Evolutionary conservation across 148 eudicot genomes (phyloP), one percentile per base, ranked within the genome.

Genomic region (Vaccinium myrtillus): DNA sequence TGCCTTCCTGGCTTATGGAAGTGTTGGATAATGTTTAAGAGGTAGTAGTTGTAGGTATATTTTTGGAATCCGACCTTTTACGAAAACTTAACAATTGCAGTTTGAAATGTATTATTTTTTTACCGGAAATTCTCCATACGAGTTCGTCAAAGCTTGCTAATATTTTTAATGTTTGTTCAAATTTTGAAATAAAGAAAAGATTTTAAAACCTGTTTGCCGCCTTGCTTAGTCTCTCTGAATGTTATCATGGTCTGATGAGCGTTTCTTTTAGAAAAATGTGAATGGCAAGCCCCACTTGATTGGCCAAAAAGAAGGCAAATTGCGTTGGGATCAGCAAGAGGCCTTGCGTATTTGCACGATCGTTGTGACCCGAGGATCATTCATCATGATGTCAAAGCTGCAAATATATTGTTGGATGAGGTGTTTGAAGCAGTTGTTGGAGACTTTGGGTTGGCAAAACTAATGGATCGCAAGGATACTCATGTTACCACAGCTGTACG

Each of bases 401-500:
- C 95, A 32, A 92, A 92, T 63, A 90, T 92, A 86, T 82, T 92
- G 87, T 87, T 92, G 86, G 93, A 92, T 81, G 95, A 92, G 78
- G 93, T 89, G 81, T 92, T 91, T 86, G 95, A 92, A 87, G 95
- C 93, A 27, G 93, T 92, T 74, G 93, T 92, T 58, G 95, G 93
- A 75, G 95, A 90, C 81, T 92, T 92, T 75, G 93, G 95, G 67
- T 76, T 92, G 79, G 95, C 95, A 69, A 92, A 88, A 77, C 90
- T 91, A 69, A 91, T 91, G 93, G 91, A 90, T 85, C 89, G 81
- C 86, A 92, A 88, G 84, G 93, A 88, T 80, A 91, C 94, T 61
- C 93, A 92, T 85, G 91, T 92, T 56, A 91, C 93, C 30, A 92
- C 94, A 32, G 90, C 90, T 63, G 93, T 92, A 74, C 88, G 91